A percentile compares a stretch with the other conserved stretches of the same genome.
These are phyloP conservation scores for Lactuca sativa DNA, from an alignment of 129 eudicot species.

Conservation along the genomic window DNA sequence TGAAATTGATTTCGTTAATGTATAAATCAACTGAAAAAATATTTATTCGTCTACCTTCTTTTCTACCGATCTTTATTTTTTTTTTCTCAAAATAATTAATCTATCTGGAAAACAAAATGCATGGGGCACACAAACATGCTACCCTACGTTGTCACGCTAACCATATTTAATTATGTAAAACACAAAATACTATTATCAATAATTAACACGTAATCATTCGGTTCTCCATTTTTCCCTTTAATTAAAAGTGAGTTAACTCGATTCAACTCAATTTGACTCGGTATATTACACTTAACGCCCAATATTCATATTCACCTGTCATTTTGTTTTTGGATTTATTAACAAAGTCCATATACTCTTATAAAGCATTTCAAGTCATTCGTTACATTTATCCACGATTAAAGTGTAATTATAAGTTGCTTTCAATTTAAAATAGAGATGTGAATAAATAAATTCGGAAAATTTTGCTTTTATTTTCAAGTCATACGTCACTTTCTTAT, in stretches of 20 bases:
- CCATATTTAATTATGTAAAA: conserved; percentile 29
- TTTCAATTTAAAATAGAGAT: no score
- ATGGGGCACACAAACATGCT: conserved; percentile 24
- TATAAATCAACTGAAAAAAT: no score
- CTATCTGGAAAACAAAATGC: conserved; percentile 6
- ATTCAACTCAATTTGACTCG: neutral
- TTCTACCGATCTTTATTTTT: neutral
- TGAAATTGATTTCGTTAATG: no score
- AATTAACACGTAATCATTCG: conserved; percentile 26
- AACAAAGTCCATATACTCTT: neutral
- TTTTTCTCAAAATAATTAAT: neutral
- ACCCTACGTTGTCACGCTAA: conserved; percentile 30
- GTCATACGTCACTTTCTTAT: no score
- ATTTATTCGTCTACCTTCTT: neutral
- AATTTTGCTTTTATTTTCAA: no score
- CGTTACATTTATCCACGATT: no score
- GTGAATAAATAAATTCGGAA: no score
- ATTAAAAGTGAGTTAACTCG: neutral
- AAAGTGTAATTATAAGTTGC: no score
- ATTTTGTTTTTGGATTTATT: neutral
- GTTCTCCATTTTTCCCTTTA: conserved; percentile 14
- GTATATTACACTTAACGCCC: neutral
- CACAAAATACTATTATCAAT: conserved; percentile 14
- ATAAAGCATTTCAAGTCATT: no score
- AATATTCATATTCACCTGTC: neutral